Evolutionary conservation across 2,329 filamentous ascomycete species (phyloP).

Genomic region (Fusarium sacchari): DNA sequence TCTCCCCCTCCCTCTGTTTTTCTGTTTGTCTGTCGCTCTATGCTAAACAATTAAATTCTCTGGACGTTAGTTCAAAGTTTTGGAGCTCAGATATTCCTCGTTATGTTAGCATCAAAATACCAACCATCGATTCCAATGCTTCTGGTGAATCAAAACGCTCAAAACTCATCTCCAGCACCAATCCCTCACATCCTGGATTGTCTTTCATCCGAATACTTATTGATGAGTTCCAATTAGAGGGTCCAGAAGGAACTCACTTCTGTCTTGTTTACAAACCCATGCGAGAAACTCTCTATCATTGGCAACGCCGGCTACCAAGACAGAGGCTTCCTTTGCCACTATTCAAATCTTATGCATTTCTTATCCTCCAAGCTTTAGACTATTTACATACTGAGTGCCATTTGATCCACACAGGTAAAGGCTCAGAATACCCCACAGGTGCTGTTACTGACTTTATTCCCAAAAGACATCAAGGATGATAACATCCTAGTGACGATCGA

Average conservation of each 20-base stretch:
- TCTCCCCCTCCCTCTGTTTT: no score
- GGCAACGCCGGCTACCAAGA: constrained; percentile 23
- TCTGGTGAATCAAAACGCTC: constrained; percentile 9
- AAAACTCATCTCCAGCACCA: constrained; percentile 19
- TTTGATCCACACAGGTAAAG: constrained; percentile 37
- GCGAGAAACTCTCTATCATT: constrained; percentile 33
- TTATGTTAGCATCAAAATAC: constrained; percentile 31
- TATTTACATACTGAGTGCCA: constrained; percentile 34
- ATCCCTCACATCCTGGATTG: constrained; percentile 28
- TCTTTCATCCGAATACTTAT: constrained; percentile 8
- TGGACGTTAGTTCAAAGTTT: not conserved
- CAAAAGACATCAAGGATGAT: constrained; percentile 38
- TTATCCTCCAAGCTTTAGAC: constrained; percentile 29
- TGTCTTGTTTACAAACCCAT: constrained; percentile 39
- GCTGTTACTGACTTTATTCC: not conserved
- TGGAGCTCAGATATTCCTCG: not conserved
- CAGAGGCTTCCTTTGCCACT: constrained; percentile 19
- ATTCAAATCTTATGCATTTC: constrained; percentile 27
- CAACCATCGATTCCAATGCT: constrained; percentile 25
- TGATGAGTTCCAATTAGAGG: constrained; percentile 26
- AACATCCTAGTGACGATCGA: constrained; percentile 40
- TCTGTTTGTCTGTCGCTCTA: no score
- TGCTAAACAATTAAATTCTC: accelerated
- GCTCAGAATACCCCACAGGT: accelerated
- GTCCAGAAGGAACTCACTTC: constrained; percentile 25